Evolutionary conservation across 2,329 filamentous ascomycete genomes (phyloP), one percentile per base, ranked within the genome.

Genomic region (Cladobotryum mycophilum): DNA sequence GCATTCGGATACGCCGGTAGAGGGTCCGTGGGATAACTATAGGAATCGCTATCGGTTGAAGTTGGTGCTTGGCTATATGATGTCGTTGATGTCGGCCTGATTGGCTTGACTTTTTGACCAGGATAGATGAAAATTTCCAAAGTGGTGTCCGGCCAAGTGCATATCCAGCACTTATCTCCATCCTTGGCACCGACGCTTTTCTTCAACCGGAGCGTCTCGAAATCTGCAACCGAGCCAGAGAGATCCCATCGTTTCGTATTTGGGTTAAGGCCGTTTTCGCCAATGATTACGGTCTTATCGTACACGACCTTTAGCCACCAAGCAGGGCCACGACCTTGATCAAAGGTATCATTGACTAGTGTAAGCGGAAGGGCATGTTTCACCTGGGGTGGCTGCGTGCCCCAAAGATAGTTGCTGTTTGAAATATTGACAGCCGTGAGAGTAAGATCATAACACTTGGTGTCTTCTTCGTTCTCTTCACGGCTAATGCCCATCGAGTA

Each of bases 91-190:
- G 25, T 48, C 6, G 55, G 49, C 7, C 25, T 30, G 6, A 49
- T 42, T 7, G 63, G 62, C 55, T 72, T 78, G 48, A 68, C 71
- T 57, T 76, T 79, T 56, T 81, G 76, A 20, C 67, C 65, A 1
- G 78, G 71, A 55, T 81, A 83, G 38, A 83, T 76, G 56, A 81
- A 80, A 3, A 81, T 63, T 47, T 82, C 78, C 5, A 82, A 67
- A 3, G 72, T 67, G 1, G 78, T 81, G 25, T 73, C 68, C 2
- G 78, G 76, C 79, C 80, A 83, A 2, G 69, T 75, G 60, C 80
- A 83, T 18, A 82, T 70, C 80, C 80, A 83, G 1, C 76, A 75
- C 51, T 67, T 75, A 43, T 81, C 78, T 2, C 79, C 79, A 0
- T 64, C 61, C 52, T 70, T 61, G 1, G 69, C 68, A 11, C 63